Conservation (phyloP, 1,284 basidiomycete genomes). For the Rhodofomes roseus region DNA sequence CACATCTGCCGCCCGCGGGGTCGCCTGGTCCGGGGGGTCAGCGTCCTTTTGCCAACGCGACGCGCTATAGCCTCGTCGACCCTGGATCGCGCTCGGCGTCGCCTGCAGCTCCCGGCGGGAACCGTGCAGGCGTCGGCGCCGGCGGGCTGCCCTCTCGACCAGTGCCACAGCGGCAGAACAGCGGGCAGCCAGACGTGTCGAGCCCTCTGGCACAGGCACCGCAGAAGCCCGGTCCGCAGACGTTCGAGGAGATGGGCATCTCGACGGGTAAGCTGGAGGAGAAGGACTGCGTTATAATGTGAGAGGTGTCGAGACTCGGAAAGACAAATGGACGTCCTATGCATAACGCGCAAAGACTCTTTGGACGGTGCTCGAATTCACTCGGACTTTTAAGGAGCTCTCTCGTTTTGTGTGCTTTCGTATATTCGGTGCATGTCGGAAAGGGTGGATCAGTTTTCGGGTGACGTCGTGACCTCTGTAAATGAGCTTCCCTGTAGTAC, state of each 20-base stretch:
- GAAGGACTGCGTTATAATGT: conserved; percentile 84
- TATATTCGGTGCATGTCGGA: background rate
- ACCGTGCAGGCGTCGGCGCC: background rate
- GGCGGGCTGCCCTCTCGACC: background rate
- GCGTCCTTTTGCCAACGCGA: conserved; percentile 23
- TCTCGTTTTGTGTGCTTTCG: background rate
- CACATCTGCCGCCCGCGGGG: background rate
- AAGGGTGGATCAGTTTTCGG: background rate
- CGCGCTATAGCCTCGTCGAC: conserved; percentile 28
- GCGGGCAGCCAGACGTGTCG: background rate
- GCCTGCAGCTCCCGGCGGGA: background rate
- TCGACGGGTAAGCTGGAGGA: conserved; percentile 69
- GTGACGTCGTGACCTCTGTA: background rate
- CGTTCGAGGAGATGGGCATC: conserved; percentile 93
- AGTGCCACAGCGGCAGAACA: background rate
- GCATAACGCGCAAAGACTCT: no score
- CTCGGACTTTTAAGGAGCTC: background rate
- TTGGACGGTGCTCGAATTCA: background rate
- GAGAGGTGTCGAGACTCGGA: conserved; percentile 10
- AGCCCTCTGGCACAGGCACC: background rate
- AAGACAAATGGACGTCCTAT: background rate
- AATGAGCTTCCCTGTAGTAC: background rate
- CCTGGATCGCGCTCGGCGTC: conserved; percentile 18
- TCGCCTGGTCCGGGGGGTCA: background rate
- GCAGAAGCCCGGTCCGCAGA: conserved; percentile 50